phyloP scores from a whole-genome alignment of 108 stramenopile genomes.

The Discostella pseudostelligera region DNA sequence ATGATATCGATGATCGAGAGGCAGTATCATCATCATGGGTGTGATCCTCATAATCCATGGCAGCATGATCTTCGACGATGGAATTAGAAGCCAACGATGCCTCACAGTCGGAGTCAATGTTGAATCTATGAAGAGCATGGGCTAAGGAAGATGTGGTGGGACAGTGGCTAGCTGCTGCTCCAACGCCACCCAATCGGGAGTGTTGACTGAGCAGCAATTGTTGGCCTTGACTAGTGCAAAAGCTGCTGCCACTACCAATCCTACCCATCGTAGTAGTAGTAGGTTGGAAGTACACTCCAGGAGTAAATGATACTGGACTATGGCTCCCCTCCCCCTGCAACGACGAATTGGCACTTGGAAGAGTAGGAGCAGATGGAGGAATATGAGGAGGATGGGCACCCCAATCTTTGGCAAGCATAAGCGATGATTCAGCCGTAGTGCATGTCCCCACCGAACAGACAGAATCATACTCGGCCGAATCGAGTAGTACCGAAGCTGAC shows the following conservation, averaged over 20 bases:
- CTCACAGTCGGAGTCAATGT: conserved; percentile 46
- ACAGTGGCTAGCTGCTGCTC: neutral
- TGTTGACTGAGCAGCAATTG: neutral
- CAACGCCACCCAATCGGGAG: neutral
- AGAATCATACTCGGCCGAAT: conserved; percentile 27
- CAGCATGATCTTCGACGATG: conserved; percentile 26
- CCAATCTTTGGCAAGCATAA: conserved; percentile 45
- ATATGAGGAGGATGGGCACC: neutral
- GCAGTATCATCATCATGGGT: conserved; percentile 6
- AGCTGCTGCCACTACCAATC: too few relatives aligned
- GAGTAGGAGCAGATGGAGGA: neutral
- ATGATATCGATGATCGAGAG: conserved; percentile 20
- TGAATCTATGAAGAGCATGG: conserved; percentile 37
- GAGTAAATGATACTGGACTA: conserved; percentile 4
- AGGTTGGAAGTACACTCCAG: conserved; percentile 12
- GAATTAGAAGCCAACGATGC: conserved; percentile 34
- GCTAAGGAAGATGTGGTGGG: conserved; percentile 28
- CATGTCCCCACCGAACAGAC: conserved; percentile 29
- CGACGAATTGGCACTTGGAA: neutral
- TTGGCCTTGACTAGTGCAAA: too few relatives aligned
- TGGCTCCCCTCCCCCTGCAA: neutral
- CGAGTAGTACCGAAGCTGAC: conserved; percentile 18
- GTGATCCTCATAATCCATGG: conserved; percentile 22
- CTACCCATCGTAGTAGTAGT: too few relatives aligned
- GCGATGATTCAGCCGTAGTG: conserved; percentile 38